Base-by-base conservation (phyloP, 805 yeast species). In the Debaryomyces prosopidis region DNA sequence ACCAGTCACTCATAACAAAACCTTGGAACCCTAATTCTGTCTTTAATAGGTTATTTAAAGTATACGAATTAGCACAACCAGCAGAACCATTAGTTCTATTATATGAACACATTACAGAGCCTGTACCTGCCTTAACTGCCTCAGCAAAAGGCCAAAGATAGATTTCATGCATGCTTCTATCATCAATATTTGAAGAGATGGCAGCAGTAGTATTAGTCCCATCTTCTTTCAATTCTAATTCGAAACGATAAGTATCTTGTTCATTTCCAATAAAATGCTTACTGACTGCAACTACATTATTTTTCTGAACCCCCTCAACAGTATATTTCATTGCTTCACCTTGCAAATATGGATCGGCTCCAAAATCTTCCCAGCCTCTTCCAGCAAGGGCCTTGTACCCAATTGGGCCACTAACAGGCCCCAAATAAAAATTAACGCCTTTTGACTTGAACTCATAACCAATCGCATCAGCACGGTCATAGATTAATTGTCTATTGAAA, bases 21-120 rank as follows among this genome's bases (percentile, higher is more conserved):
- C 87, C 87, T 7, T 76, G 66, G 64, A 71, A 82, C 3, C 68
- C 65, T 84, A 85, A 82, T 57, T 82, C 86, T 2, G 67, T 57
- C 44, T 84, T 66, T 47, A 82, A 63, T 32, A 80, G 60, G 26
- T 76, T 75, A 8, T 71, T 61, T 35, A 82, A 53, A 36, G 80
- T 56, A 31, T 57, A 51, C 44, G 66, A 63, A 39, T 70, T 63
- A 52, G 81, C 78, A 18, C 81, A 72, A 38, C 64, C 81, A 58
- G 82, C 87, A 10, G 55, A 73, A 34, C 87, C 88, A 53, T 83
- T 83, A 54, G 82, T 72, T 55, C 75, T 80, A 65, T 81, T 83
- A 66, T 82, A 84, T 40, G 82, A 66, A 17, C 85, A 79, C 88
- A 83, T 83, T 47, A 81, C 59, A 3, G 79, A 68, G 44, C 66